These are phyloP conservation scores for Colletotrichum noveboracense DNA, from an alignment of 2,329 filamentous ascomycete species.

Conservation along the genomic window DNA sequence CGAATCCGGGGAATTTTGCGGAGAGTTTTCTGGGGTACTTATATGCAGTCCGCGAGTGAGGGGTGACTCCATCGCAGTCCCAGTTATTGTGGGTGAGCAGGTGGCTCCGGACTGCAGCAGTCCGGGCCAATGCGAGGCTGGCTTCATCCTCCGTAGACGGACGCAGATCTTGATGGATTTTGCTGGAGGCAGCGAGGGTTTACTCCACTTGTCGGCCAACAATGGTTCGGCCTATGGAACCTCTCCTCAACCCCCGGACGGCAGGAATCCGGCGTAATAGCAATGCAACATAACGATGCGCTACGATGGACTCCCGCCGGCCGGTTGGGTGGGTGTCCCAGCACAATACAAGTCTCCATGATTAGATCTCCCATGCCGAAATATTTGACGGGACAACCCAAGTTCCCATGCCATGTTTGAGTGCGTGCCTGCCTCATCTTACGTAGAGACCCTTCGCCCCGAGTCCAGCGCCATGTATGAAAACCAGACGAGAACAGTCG, in stretches of 20 bases:
- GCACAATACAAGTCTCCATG: background rate
- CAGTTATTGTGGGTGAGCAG: background rate
- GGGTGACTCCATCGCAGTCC: background rate
- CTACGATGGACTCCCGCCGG: background rate
- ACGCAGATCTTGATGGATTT: background rate
- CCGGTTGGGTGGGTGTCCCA: background rate
- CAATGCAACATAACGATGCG: background rate
- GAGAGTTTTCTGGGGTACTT: background rate
- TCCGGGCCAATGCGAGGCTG: background rate
- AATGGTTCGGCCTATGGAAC: background rate
- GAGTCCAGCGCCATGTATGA: background rate
- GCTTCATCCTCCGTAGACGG: background rate
- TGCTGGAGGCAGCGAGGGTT: background rate
- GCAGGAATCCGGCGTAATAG: background rate
- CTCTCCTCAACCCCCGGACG: background rate
- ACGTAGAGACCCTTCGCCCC: background rate
- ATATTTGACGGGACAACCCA: background rate
- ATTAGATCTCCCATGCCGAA: background rate
- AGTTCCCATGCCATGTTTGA: background rate
- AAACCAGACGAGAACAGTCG: background rate
- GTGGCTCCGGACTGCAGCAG: background rate
- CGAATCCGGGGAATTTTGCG: slow-evolving; percentile 8
- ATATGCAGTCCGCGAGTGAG: background rate
- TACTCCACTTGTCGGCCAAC: background rate
- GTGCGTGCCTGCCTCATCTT: background rate